A percentile compares a stretch with the other conserved stretches of the same genome.
These are phyloP conservation scores for Yamadazyma sp. DNA, from an alignment of 805 yeast species.

Conservation along the genomic window DNA sequence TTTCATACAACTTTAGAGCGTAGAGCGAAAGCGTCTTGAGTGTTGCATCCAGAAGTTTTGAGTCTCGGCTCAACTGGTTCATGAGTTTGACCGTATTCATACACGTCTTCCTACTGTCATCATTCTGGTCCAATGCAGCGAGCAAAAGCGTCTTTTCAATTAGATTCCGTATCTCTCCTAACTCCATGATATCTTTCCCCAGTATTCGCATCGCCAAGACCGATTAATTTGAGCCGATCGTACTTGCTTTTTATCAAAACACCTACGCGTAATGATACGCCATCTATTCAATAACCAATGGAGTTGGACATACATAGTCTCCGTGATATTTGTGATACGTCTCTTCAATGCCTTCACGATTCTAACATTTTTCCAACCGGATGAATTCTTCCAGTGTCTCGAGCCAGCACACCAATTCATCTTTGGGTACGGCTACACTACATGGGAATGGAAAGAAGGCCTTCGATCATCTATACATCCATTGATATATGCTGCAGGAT, in stretches of 20 bases:
- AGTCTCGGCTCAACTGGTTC: slow-evolving; percentile 20
- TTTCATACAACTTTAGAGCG: slow-evolving; percentile 24
- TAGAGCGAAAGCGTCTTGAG: slow-evolving; percentile 20
- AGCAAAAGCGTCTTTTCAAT: slow-evolving; percentile 20
- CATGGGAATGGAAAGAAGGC: slow-evolving; percentile 92
- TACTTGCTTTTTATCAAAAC: too few relatives aligned
- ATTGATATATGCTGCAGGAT: slow-evolving; percentile 54
- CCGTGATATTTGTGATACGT: slow-evolving; percentile 8
- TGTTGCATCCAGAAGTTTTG: not conserved
- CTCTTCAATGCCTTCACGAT: slow-evolving; percentile 62
- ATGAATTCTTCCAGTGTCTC: slow-evolving; percentile 88
- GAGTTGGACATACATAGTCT: not conserved
- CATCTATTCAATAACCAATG: too few relatives aligned
- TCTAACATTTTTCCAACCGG: slow-evolving; percentile 89
- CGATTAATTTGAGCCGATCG: too few relatives aligned
- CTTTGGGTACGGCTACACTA: slow-evolving; percentile 76
- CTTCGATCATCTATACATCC: slow-evolving; percentile 84
- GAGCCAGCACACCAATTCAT: slow-evolving; percentile 85
- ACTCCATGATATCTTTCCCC: slow-evolving; percentile 5
- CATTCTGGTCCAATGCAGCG: slow-evolving; percentile 16
- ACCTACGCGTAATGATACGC: too few relatives aligned
- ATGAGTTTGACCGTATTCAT: slow-evolving; percentile 25
- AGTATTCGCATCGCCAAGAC: too few relatives aligned
- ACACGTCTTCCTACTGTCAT: slow-evolving; percentile 20
- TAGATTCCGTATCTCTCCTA: slow-evolving; percentile 3